Percentiles rank a stretch among this genome's conserved stretches.
Conservation (phyloP, 305 asterid species). For the Andrographis paniculata region DNA sequence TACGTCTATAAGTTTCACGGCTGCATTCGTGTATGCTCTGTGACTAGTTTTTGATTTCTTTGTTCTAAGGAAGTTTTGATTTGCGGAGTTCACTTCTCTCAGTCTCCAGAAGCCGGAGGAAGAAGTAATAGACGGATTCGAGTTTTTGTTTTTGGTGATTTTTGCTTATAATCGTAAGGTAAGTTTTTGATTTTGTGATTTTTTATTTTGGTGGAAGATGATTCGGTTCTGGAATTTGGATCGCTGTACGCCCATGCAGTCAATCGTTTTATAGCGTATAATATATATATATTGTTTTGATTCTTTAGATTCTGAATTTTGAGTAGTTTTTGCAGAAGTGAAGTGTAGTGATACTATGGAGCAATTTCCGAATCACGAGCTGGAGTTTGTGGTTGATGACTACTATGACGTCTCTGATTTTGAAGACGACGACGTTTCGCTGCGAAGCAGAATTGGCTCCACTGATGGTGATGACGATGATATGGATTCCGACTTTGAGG, state of each 20-base stretch:
- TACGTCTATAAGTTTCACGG: too few relatives aligned
- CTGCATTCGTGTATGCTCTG: too few relatives aligned
- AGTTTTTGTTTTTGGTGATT: background rate
- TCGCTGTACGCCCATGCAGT: background rate
- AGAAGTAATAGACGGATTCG: background rate
- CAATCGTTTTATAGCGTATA: background rate
- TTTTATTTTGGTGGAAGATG: background rate
- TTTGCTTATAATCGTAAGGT: conserved; percentile 14
- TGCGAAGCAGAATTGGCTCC: conserved; percentile 19
- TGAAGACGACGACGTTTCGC: conserved; percentile 29
- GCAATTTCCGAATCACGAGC: conserved; percentile 42
- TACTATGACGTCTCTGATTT: conserved; percentile 36
- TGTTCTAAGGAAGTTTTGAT: too few relatives aligned
- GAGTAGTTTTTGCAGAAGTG: background rate
- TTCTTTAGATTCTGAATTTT: background rate
- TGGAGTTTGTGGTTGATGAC: conserved; percentile 44
- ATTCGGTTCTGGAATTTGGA: too few relatives aligned
- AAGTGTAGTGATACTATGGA: conserved; percentile 30
- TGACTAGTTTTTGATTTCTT: too few relatives aligned
- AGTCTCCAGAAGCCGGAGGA: conserved; percentile 4
- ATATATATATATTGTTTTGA: background rate
- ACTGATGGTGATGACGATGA: conserved; percentile 22
- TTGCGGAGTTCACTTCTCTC: conserved; percentile 3
- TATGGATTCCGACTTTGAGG: conserved; percentile 67
- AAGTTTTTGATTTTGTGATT: background rate